These are phyloP conservation scores for Magnusiomyces fungicola DNA, from an alignment of 1,139 yeast genomes.

Conservation along the genomic window DNA sequence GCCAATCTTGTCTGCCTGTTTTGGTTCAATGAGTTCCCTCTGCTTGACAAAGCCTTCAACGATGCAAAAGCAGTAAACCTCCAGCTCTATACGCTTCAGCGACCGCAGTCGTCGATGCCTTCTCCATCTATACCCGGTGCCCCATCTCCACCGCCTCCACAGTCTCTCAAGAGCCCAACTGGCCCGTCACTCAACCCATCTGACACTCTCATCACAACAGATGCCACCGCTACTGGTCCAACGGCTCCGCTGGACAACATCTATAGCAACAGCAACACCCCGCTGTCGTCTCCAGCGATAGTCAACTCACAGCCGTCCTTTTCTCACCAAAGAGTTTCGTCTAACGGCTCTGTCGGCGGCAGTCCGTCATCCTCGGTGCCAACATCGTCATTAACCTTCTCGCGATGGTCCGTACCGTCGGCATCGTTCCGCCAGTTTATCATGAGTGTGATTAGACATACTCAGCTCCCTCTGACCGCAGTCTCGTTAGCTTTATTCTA, in stretches of 20 bases:
- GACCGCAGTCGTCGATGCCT: background rate
- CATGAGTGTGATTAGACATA: conserved; percentile 26
- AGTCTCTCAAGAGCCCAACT: background rate
- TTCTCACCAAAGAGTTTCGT: too few relatives aligned
- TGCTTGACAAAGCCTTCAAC: conserved; percentile 16
- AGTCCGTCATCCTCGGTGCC: too few relatives aligned
- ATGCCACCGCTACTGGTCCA: too few relatives aligned
- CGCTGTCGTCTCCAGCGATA: too few relatives aligned
- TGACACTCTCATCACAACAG: too few relatives aligned
- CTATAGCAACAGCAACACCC: too few relatives aligned
- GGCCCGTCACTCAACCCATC: too few relatives aligned
- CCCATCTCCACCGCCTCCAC: background rate
- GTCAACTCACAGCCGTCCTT: too few relatives aligned
- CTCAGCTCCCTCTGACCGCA: conserved; percentile 32
- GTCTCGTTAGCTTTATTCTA: conserved; percentile 33
- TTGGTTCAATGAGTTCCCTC: conserved; percentile 26
- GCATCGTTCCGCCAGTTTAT: conserved; percentile 24
- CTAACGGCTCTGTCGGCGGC: too few relatives aligned
- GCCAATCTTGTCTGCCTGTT: conserved; percentile 29
- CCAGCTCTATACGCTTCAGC: conserved; percentile 1
- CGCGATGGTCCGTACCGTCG: conserved; percentile 19
- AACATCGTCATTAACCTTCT: conserved; percentile 8
- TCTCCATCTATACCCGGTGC: background rate
- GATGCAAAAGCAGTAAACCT: conserved; percentile 14
- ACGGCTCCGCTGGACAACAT: too few relatives aligned